Evolutionary conservation across 345 rosid species (phyloP), one percentile per base, ranked within the genome.

Genomic region (Noccaea caerulescens): DNA sequence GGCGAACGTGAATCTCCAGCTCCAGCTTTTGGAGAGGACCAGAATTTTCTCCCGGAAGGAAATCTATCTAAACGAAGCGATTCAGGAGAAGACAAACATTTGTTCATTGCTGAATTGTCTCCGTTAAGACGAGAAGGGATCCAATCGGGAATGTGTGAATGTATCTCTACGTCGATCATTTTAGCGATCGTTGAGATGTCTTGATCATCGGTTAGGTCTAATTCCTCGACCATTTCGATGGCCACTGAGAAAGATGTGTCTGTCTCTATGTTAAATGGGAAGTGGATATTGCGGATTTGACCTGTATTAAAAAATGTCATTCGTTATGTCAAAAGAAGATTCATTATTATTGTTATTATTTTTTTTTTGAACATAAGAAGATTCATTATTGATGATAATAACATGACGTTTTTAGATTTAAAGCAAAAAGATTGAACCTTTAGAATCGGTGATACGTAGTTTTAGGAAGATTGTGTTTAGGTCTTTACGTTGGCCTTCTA

Each of bases 141-240:
- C 99, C 99, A 94, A 39, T 82, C 84, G 0, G 96, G 88, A 47
- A 88, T 79, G 66, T 82, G 93, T 12, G 89, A 86, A 73, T 34
- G 82, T 65, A 94, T 89, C 83, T 94, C 99, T 3, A 72, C 18
- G 47, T 89, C 91, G 11, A 94, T 91, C 86, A 91, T 91, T 20
- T 77, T 84, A 47, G 89, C 83, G 20, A 94, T 84, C 23, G 86
- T 68, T 16, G 97, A 80, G 61, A 88, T 86, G 78, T 91, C 99
- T 78, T 91, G 97, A 76, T 88, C 97, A 81, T 89, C 96, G 8
- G 98, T 87, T 56, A 94, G 78, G 77, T 89, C 91, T 78, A 94
- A 60, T 77, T 94, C 97, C 58, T 91, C 88, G 14, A 94, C 97
- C 99, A 91, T 94, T 86, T 94, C 99, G 33, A 90, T 81, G 13